Base-by-base conservation (phyloP, 169 alveolate species). In the Plasmodium berghei region DNA sequence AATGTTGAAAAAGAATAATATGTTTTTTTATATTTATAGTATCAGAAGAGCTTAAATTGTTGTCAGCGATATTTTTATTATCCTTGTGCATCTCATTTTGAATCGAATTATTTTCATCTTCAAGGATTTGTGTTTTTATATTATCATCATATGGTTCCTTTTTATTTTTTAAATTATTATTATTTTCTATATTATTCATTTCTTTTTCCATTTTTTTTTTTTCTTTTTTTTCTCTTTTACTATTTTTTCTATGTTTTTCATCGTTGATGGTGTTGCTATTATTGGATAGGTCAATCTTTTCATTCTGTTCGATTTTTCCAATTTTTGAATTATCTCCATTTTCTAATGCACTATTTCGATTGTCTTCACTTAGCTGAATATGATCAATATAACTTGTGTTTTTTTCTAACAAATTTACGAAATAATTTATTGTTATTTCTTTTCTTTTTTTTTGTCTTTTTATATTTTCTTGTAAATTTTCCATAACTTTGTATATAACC, bases 371-470 rank as follows among this genome's bases (percentile, higher is more conserved):
- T 24, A 5, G 18, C 14, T 24, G 22, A 63, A 10, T 24, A 14
- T 63, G 9, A 5, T 9, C 9, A 22, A 14, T 26, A 58, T 80
- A 80, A 1, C 40, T 20, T 22, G 56, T 56, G 56, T 80, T 80
- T 66, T 80, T 80, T 9, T 45, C 63, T 66, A 80, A 54, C 46
- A 80, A 52, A 66, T 49, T 56, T 58, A 66, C 49, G 18, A 80
- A 80, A 59, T 80, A 80, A 12, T 63, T 80, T 28, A 80, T 66
- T 5, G 67, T 55, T 56, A 64, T 80, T 63, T 63, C 48, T 63
- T 75, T 75, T 54, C 45, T 40, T 14, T 62, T 66, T 74, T 74
- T 45, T 55, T 54, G 54, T 20, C 56, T 58, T 72, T 72, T 54
- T 6, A 34, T 34, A 34, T 77, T 80, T 66, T 49, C 80, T 6